These are phyloP conservation scores for Panaeolus papilionaceus DNA, from an alignment of 768 basidiomycete genomes.

Conservation along the genomic window DNA sequence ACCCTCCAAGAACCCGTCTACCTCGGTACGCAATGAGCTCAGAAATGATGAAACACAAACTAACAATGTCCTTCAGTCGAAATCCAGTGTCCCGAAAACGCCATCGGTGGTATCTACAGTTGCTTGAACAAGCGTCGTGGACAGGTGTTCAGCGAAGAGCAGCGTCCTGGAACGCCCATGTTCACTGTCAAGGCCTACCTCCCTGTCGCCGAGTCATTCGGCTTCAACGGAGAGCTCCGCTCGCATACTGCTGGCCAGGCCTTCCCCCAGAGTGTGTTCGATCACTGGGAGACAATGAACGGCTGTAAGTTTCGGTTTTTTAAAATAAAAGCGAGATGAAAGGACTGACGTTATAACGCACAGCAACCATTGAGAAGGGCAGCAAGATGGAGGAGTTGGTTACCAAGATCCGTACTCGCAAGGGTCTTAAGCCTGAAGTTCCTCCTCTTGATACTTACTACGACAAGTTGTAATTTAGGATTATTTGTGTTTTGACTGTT, in stretches of 20 bases:
- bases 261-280: conserved; percentile 96
- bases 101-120: conserved; percentile 97
- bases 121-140: conserved; percentile 96
- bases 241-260: conserved; percentile 95
- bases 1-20: conserved; percentile 96
- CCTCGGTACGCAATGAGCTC: conserved; percentile 62
- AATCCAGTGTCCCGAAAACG: conserved; percentile 97
- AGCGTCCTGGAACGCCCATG: conserved; percentile 97
- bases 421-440: conserved; percentile 97
- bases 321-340: neutral
- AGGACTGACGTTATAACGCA: conserved; percentile 19
- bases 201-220: conserved; percentile 91
- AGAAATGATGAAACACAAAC: neutral
- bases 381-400: conserved; percentile 90
- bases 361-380: conserved; percentile 88
- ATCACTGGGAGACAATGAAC: conserved; percentile 89
- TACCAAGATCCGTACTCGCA: conserved; percentile 82
- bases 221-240: conserved; percentile 97
- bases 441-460: conserved; percentile 90
- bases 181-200: conserved; percentile 99
- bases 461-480: conserved; percentile 78
- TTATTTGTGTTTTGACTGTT: conserved; percentile 26
- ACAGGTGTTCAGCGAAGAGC: conserved; percentile 98
- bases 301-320: conserved; percentile 62
- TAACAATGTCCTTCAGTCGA: conserved; percentile 63